phyloP scores from a whole-genome alignment of 1,284 basidiomycete genomes.

The Cryptococcus jaspeensis region DNA sequence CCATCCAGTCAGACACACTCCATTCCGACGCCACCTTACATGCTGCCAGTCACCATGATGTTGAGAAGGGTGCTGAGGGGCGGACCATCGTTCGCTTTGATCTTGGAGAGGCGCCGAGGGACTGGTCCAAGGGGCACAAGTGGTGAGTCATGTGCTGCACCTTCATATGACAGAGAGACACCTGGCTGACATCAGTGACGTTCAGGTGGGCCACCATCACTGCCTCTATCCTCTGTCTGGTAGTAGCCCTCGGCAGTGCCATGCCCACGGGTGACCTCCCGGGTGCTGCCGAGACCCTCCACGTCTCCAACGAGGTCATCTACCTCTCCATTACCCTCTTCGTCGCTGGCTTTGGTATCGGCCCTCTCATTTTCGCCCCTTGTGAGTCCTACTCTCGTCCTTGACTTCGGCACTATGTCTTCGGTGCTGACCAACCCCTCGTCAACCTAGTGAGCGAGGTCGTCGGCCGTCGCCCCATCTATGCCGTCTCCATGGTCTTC shows the following conservation, averaged over 20 bases:
- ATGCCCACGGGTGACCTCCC: conserved; percentile 53
- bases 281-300: conserved; percentile 43
- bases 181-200: no score
- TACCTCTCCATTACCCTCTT: conserved; percentile 53
- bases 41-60: neutral
- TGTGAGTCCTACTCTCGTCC: conserved; percentile 15
- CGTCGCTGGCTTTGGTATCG: conserved; percentile 54
- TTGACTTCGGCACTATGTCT: neutral
- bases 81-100: conserved; percentile 35
- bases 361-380: conserved; percentile 51
- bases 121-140: conserved; percentile 36
- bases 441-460: conserved; percentile 47
- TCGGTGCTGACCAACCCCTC: neutral
- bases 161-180: no score
- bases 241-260: conserved; percentile 51
- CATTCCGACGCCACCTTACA: neutral
- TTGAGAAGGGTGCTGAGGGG: conserved; percentile 22
- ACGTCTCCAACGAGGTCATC: conserved; percentile 50
- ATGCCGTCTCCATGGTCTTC: conserved; percentile 49
- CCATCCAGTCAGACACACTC: neutral
- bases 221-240: conserved; percentile 34
- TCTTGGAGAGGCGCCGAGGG: conserved; percentile 32
- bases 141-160: conserved; percentile 25
- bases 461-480: conserved; percentile 48
- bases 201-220: conserved; percentile 33